Percentiles rank a stretch among this genome's conserved stretches.
Conservation (phyloP, 164 flowering plant species). For the Hamamelis virginiana region DNA sequence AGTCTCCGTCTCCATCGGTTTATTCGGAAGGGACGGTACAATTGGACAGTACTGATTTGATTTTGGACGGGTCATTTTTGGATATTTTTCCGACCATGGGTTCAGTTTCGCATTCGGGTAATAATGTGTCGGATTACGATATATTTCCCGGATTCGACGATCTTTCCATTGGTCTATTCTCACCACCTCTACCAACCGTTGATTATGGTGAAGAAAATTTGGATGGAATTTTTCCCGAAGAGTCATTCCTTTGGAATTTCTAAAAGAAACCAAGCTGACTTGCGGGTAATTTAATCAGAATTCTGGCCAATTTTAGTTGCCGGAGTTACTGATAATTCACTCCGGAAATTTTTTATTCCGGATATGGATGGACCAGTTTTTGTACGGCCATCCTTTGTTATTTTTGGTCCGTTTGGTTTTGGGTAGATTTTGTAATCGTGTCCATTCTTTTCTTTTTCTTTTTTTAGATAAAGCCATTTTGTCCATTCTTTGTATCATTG, state of each 20-base stretch:
- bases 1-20: slow-evolving; percentile 28
- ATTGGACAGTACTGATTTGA: slow-evolving; percentile 16
- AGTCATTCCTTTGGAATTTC: slow-evolving; percentile 58
- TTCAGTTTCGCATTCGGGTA: too few species aligned
- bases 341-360: neutral
- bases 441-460: too few species aligned
- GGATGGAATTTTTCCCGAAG: slow-evolving; percentile 22
- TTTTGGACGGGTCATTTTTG: slow-evolving; percentile 25
- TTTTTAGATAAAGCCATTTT: too few species aligned
- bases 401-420: too few species aligned
- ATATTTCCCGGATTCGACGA: slow-evolving; percentile 45
- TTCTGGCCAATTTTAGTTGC: slow-evolving; percentile 28
- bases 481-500: too few species aligned
- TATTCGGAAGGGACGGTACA: slow-evolving; percentile 24
- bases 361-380: slow-evolving; percentile 7
- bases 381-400: slow-evolving; percentile 1
- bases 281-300: neutral
- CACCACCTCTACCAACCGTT: slow-evolving; percentile 7
- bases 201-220: slow-evolving; percentile 30
- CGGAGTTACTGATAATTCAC: slow-evolving; percentile 6
- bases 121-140: slow-evolving; percentile 34
- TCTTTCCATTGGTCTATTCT: slow-evolving; percentile 17
- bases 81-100: slow-evolving; percentile 18
- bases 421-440: too few species aligned
- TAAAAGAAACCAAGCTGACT: slow-evolving; percentile 8